Evolutionary conservation across 768 basidiomycete species (phyloP).

Genomic region (Botryobasidium botryosum): DNA sequence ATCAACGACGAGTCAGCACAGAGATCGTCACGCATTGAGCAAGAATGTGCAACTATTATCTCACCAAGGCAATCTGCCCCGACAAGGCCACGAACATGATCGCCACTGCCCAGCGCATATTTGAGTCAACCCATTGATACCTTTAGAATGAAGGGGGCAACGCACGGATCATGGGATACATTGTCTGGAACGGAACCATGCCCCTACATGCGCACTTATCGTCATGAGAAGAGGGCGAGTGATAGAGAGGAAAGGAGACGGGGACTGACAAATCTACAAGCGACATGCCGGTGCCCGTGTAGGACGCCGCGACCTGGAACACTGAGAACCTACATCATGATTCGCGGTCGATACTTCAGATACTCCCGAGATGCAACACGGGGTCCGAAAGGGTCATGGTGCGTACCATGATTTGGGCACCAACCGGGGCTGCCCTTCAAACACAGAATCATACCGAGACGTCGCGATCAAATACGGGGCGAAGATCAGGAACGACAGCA

Average conservation of each 20-base stretch:
- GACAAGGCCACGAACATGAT: not conserved
- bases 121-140: too few relatives aligned
- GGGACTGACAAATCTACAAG: constrained; percentile 81
- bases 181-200: not conserved
- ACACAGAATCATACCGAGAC: constrained; percentile 31
- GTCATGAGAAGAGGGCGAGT: too few relatives aligned
- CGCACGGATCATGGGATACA: not conserved
- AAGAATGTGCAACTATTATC: too few relatives aligned
- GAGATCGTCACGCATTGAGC: not conserved
- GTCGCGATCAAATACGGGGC: constrained; percentile 68
- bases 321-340: constrained; percentile 51
- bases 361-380: not conserved
- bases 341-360: too few relatives aligned
- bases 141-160: too few relatives aligned
- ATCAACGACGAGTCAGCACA: not conserved
- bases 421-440: constrained; percentile 37
- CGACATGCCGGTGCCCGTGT: constrained; percentile 77
- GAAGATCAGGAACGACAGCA: constrained; percentile 55
- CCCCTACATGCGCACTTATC: not conserved
- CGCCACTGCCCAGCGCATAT: too few relatives aligned
- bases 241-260: constrained; percentile 20
- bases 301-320: constrained; percentile 74
- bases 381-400: not conserved
- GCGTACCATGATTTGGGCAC: constrained; percentile 48
- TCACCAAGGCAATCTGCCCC: not conserved